Base-by-base conservation (phyloP, 179 eudicot genomes). In the Camellia oleifera region DNA sequence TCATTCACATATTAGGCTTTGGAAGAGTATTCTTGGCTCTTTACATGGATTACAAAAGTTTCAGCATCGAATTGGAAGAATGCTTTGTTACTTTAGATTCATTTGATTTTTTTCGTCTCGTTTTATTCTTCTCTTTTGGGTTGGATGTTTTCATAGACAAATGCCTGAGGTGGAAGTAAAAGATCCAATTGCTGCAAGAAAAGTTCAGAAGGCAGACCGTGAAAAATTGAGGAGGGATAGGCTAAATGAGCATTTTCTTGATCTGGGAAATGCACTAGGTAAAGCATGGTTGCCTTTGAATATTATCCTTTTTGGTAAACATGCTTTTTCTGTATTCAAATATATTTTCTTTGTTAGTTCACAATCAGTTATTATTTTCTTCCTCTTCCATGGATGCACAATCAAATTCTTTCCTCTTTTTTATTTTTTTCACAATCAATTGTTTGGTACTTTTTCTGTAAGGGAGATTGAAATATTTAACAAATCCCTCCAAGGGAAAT, bases 211-310 rank as follows among this genome's bases (percentile, higher is more conserved):
- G 86, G 99, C 99, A 61, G 98, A 90, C 83, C 98, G 99, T 58
- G 99, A 95, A 85, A 95, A 89, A 80, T 84, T 95, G 82, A 93
- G 99, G 91, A 92, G 99, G 83, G 98, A 92, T 83, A 97, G 99
- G 40, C 78, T 95, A 26, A 95, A 95, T 70, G 99, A 95, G 82
- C 99, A 94, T 75, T 95, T 95, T 85, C 75, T 75, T 67, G 99
- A 95, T 85, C 88, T 95, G 78, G 99, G 98, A 81, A 90, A 87
- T 52, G 78, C 90, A 68, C 84, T 95, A 75, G 99, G 99, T 95
- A 89, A 53, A 42, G 23, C 72, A 8, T 77, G 42, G 63, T 45
- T 13, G 32, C 72, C n/a, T 64, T 63, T 32, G 4, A 52, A 69
- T 66, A 1, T 32, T 10, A 52, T 52, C 20, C 26, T 32, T 40